Evolutionary conservation across 1,284 basidiomycete genomes (phyloP).

Genomic region (Cystobasidium pallidum): DNA sequence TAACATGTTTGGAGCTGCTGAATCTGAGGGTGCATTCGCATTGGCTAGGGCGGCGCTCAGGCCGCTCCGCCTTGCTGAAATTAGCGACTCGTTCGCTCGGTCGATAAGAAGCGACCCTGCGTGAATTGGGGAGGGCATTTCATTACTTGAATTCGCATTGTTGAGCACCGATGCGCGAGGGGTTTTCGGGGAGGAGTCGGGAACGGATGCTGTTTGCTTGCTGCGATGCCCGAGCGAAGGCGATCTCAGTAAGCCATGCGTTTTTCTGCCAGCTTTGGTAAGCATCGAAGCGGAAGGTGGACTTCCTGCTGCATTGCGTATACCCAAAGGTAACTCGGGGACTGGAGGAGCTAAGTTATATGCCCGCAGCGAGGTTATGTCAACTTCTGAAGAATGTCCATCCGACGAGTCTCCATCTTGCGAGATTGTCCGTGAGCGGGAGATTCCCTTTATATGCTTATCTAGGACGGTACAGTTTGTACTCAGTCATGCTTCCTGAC

Average conservation of each 20-base stretch:
- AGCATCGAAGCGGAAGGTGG: constrained; percentile 1
- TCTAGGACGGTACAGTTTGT: no score
- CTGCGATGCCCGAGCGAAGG: constrained; percentile 8
- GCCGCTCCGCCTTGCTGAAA: not conserved
- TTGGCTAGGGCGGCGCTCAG: not conserved
- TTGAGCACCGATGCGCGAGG: not conserved
- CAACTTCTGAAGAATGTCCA: constrained; percentile 12
- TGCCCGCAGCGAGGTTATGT: not conserved
- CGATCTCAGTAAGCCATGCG: constrained; percentile 5
- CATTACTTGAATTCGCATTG: not conserved
- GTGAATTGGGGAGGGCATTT: not conserved
- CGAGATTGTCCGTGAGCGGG: constrained; percentile 13
- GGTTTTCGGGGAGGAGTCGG: not conserved
- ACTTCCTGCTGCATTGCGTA: not conserved
- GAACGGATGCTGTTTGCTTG: constrained; percentile 7
- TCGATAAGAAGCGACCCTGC: not conserved
- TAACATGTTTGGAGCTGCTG: constrained; percentile 1
- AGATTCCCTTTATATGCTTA: not conserved
- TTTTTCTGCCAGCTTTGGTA: not conserved
- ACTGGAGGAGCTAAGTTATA: constrained; percentile 17
- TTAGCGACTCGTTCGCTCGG: constrained; percentile 9
- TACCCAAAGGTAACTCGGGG: constrained; percentile 9
- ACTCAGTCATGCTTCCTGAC: not conserved
- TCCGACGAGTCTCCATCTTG: constrained; percentile 29
- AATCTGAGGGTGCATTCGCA: not conserved